These are phyloP conservation scores for Phyllosticta paracitricarpa DNA, from an alignment of 2,329 filamentous ascomycete species.

Conservation along the genomic window DNA sequence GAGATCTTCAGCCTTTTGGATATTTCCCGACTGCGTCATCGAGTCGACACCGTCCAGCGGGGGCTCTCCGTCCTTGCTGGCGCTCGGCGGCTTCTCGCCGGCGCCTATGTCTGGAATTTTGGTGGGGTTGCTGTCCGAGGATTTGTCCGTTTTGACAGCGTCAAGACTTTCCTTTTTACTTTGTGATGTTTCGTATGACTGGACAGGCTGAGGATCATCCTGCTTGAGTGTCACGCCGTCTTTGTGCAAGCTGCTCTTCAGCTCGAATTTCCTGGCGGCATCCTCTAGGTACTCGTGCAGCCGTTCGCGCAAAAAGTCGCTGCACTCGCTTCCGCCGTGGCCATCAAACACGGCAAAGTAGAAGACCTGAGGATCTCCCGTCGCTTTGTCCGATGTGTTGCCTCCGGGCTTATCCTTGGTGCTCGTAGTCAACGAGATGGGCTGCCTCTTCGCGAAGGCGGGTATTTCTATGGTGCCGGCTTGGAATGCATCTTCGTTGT, in stretches of 20 bases:
- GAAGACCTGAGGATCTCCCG: conserved; percentile 89
- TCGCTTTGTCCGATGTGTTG: conserved; percentile 63
- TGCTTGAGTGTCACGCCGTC: conserved; percentile 13
- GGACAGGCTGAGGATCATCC: not conserved
- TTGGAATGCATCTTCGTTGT: conserved; percentile 92
- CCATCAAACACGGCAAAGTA: conserved; percentile 97
- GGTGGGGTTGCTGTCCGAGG: conserved; percentile 30
- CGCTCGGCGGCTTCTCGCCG: conserved; percentile 16
- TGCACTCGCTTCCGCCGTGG: conserved; percentile 83
- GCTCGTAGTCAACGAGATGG: conserved; percentile 48
- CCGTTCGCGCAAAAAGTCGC: conserved; percentile 72
- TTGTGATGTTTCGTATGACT: not conserved
- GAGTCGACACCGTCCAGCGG: conserved; percentile 16
- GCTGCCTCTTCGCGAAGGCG: conserved; percentile 77
- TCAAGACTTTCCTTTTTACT: conserved; percentile 27
- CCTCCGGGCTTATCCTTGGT: conserved; percentile 17
- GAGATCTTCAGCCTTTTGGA: conserved; percentile 54
- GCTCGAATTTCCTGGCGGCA: conserved; percentile 63
- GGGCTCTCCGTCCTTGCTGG: conserved; percentile 12
- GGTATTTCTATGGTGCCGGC: conserved; percentile 89
- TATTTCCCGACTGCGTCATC: conserved; percentile 35
- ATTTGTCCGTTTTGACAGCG: conserved; percentile 40
- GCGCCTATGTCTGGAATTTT: conserved; percentile 20
- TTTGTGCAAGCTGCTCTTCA: conserved; percentile 62
- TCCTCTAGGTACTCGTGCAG: conserved; percentile 85